A percentile compares a stretch with the other conserved stretches of the same genome.
Conservation (phyloP, 208 protist species). For the Naegleria lovaniensis region DNA sequence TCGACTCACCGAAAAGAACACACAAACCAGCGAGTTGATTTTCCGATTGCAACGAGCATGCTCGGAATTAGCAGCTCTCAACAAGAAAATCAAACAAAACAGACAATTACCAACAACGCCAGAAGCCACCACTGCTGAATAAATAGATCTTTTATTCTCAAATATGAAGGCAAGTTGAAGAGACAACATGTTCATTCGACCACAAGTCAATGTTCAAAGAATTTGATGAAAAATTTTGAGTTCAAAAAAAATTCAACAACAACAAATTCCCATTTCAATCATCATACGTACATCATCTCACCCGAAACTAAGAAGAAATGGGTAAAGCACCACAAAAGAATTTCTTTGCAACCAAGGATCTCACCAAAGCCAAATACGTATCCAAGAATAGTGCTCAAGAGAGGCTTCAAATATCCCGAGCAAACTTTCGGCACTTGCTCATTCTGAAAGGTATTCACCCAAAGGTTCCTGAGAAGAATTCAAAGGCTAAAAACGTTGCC, state of each 20-base stretch:
- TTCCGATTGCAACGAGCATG: background rate
- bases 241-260: background rate
- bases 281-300: background rate
- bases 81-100: background rate
- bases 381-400: constrained; percentile 80
- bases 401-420: constrained; percentile 79
- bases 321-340: constrained; percentile 27
- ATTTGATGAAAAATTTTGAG: background rate
- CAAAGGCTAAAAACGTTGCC: background rate
- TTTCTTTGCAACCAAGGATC: background rate
- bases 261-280: background rate
- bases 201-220: background rate
- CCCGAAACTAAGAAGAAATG: background rate
- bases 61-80: background rate
- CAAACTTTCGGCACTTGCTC: constrained; percentile 88
- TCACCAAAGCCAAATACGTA: constrained; percentile 82
- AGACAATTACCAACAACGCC: background rate
- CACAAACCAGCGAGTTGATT: background rate
- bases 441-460: constrained; percentile 99
- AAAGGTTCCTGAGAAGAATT: constrained; percentile 75
- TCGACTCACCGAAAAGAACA: background rate
- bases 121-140: background rate
- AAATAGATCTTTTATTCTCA: background rate
- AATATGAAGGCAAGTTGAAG: no score
- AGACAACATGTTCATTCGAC: no score